These are phyloP conservation scores for Elaeagnus macrophylla DNA, from an alignment of 306 rosid genomes.

Conservation along the genomic window DNA sequence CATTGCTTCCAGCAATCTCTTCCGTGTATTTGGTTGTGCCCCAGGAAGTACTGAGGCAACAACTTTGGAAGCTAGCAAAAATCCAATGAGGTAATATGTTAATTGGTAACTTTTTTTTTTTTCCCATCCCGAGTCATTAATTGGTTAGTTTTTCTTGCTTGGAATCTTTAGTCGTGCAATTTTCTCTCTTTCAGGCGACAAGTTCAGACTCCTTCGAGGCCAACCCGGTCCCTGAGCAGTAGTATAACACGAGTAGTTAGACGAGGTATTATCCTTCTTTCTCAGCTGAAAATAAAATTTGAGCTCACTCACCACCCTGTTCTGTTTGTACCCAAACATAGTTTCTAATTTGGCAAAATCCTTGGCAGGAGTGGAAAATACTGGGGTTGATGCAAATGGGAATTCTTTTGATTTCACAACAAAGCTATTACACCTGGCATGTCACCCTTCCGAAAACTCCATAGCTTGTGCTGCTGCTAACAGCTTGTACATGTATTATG, in stretches of 20 bases:
- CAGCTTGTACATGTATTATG: constrained; percentile 46
- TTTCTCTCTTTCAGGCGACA: constrained; percentile 26
- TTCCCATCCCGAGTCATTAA: too few species aligned
- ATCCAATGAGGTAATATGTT: constrained; percentile 30
- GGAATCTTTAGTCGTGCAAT: too few species aligned
- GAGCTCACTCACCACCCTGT: not conserved
- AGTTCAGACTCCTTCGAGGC: constrained; percentile 28
- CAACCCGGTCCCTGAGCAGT: constrained; percentile 47
- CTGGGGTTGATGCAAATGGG: constrained; percentile 22
- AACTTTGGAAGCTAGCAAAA: constrained; percentile 39
- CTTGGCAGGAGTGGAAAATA: constrained; percentile 35
- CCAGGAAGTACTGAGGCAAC: constrained; percentile 37
- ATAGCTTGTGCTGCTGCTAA: constrained; percentile 54
- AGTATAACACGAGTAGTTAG: constrained; percentile 40
- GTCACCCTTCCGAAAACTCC: constrained; percentile 56
- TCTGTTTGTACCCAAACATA: not conserved
- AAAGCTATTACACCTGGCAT: constrained; percentile 45
- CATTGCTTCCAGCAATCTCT: constrained; percentile 33
- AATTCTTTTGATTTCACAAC: constrained; percentile 24
- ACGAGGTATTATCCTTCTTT: constrained; percentile 20
- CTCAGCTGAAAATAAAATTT: not conserved
- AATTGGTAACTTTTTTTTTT: too few species aligned
- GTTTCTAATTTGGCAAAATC: not conserved
- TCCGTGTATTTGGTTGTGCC: constrained; percentile 41
- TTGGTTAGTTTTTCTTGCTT: too few species aligned